phyloP scores from a whole-genome alignment of 345 rosid genomes.

The Citrus reticulata region DNA sequence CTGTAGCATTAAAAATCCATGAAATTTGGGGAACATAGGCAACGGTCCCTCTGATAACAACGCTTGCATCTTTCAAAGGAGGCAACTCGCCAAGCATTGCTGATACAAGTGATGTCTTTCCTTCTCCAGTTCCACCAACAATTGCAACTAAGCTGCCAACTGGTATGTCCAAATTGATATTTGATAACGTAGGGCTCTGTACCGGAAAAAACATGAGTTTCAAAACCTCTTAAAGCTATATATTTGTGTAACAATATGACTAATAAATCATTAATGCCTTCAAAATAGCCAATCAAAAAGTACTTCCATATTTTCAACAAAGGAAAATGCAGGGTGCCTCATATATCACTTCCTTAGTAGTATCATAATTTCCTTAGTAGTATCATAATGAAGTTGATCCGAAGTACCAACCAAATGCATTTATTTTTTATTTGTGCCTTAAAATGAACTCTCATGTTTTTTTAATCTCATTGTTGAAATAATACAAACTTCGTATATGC shows the following conservation, averaged over 20 bases:
- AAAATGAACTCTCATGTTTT: not conserved
- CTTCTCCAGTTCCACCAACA: conserved; percentile 97
- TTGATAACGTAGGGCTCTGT: conserved; percentile 57
- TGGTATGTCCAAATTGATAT: conserved; percentile 73
- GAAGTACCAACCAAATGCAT: not conserved
- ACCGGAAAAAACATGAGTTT: conserved; percentile 36
- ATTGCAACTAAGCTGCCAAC: conserved; percentile 81
- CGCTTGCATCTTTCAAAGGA: conserved; percentile 43
- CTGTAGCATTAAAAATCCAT: conserved; percentile 98
- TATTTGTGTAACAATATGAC: not conserved
- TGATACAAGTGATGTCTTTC: conserved; percentile 89
- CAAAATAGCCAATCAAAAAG: not conserved
- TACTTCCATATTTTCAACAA: not conserved
- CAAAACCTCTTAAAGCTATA: conserved; percentile 1
- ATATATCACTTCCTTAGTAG: not conserved
- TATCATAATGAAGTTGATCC: not conserved
- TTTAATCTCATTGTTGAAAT: not conserved
- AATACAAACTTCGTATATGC: not conserved
- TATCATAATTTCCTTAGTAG: not conserved
- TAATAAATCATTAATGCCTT: not conserved
- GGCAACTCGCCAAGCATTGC: conserved; percentile 97
- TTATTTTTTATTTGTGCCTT: not conserved
- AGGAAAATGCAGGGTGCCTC: not conserved
- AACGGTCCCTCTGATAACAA: conserved; percentile 73
- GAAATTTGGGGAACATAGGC: conserved; percentile 98